Base-by-base conservation (phyloP, 345 rosid genomes). In the Populus ilicifolia region DNA sequence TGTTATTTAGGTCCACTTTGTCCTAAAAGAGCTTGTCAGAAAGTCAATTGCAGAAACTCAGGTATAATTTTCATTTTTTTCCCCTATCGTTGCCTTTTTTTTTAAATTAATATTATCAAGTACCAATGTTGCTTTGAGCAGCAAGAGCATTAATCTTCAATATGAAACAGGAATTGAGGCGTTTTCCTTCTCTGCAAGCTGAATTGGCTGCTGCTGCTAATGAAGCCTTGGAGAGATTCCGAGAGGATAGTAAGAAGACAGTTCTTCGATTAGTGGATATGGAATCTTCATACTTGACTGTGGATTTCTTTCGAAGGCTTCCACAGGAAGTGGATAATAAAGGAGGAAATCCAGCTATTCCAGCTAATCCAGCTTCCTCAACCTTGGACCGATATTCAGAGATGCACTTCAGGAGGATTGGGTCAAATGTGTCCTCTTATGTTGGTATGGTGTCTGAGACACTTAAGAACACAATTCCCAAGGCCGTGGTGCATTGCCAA, bases 371-470 rank as follows among this genome's bases (percentile, higher is more conserved):
- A 41, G 44, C 44, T 33, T 14, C 81, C 73, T 12, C 82, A 18
- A 36, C 73, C 5, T 70, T 72, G 11, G 86, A 84, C 70, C 72
- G 86, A 18, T 84, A 84, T 64, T 13, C 74, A 2, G 86, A 84
- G 67, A 82, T 84, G 16, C 86, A 84, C 50, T 84, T 84, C 72
- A 80, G 86, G 82, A 84, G 86, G 73, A 84, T 84, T 39, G 86
- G 80, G 36, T 84, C 86, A 16, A 84, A 84, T 17, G 86, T 84
- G 17, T 75, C 80, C 12, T 78, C 86, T 6, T 84, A 80, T 64
- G 36, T 84, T n/a, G 78, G 70, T 33, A 84, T 84, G 84, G 86
- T 84, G 18, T 75, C 86, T 11, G 84, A 84, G 67, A 81, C 86
- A 16, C 84, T 84, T 5, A 84, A 44, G 78, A 80, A 50, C 73